phyloP scores from a whole-genome alignment of 257 asterid species.

The Solanum piurae region DNA sequence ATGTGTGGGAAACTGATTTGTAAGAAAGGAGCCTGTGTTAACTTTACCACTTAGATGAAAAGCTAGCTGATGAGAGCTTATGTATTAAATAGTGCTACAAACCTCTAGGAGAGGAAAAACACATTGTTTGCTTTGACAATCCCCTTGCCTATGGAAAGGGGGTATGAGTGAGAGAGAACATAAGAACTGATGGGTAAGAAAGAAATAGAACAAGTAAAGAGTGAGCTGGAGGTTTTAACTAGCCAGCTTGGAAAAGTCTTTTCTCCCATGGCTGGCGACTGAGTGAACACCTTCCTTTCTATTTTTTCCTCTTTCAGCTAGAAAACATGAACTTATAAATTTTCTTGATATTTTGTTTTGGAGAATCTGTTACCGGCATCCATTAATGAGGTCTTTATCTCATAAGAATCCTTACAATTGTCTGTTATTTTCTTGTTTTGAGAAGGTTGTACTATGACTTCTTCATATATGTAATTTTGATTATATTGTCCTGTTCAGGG shows the following conservation, averaged over 20 bases:
- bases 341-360: not conserved
- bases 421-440: not conserved
- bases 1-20: not conserved
- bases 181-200: not conserved
- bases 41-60: not conserved
- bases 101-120: not conserved
- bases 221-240: not conserved
- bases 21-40: not conserved
- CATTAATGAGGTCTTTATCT: not conserved
- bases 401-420: not conserved
- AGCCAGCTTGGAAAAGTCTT: not conserved
- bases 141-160: not conserved
- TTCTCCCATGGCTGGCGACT: not conserved
- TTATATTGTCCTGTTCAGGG: conserved; percentile 40
- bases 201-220: not conserved
- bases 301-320: not conserved
- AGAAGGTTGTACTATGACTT: not conserved
- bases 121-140: not conserved
- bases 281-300: not conserved
- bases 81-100: not conserved
- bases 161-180: not conserved
- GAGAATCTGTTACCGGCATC: not conserved
- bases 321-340: not conserved
- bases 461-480: not conserved
- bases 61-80: not conserved